Conservation (phyloP, 306 rosid species). For the Dalbergia oliveri region DNA sequence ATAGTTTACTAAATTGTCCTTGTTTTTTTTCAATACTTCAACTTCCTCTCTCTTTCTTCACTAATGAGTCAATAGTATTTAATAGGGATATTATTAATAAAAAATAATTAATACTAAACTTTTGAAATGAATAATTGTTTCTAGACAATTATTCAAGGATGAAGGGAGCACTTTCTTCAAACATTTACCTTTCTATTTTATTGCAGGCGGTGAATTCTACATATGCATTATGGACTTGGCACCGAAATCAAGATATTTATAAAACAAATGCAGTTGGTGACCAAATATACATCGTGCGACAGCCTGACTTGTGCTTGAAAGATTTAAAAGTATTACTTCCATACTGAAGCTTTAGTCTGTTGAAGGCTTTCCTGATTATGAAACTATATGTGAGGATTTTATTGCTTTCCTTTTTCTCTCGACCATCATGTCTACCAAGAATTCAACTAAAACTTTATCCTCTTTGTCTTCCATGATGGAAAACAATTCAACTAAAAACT, state of each 20-base stretch:
- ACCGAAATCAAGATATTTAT: constrained; percentile 79
- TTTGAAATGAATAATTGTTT: too few relatives aligned
- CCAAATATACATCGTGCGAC: constrained; percentile 84
- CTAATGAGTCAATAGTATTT: too few relatives aligned
- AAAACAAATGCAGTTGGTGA: constrained; percentile 71
- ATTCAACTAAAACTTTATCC: background rate
- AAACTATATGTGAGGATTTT: constrained; percentile 29
- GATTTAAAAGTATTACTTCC: constrained; percentile 52
- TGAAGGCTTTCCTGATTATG: constrained; percentile 24
- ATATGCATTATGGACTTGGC: constrained; percentile 94
- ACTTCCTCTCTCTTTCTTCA: too few relatives aligned
- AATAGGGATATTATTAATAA: too few relatives aligned
- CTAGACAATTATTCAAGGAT: too few relatives aligned
- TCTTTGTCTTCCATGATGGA: background rate
- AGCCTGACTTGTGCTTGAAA: constrained; percentile 70
- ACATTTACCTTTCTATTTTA: background rate
- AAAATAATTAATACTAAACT: too few relatives aligned
- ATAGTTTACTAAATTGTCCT: too few relatives aligned
- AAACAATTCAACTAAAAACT: background rate
- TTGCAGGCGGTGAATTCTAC: constrained; percentile 85
- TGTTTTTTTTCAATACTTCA: too few relatives aligned
- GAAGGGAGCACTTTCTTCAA: background rate
- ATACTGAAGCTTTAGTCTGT: constrained; percentile 33
- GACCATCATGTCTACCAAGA: background rate
- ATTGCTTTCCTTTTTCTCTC: constrained; percentile 13